phyloP scores from a whole-genome alignment of 202 grass and related monocot species.

The Panicum virgatum region DNA sequence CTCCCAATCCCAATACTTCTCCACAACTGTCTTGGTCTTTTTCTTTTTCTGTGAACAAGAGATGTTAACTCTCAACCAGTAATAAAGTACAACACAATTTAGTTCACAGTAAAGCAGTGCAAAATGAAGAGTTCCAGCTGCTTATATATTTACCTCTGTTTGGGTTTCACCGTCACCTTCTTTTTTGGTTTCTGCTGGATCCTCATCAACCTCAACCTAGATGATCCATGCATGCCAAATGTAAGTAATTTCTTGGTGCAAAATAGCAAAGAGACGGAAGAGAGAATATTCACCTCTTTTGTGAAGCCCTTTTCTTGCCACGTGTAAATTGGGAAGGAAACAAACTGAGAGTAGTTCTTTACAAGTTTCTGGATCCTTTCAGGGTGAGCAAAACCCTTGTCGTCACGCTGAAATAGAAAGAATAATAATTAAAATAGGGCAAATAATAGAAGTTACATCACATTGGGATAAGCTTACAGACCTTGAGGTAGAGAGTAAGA shows the following conservation, averaged over 20 bases:
- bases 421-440: constrained; percentile 2
- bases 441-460: constrained; percentile 1
- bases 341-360: constrained; percentile 98
- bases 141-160: constrained; percentile 59
- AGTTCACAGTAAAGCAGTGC: neutral
- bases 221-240: neutral
- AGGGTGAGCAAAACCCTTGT: constrained; percentile 87
- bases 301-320: constrained; percentile 96
- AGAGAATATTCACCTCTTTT: constrained; percentile 60
- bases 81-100: constrained; percentile 18
- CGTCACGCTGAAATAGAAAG: constrained; percentile 59
- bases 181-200: constrained; percentile 60
- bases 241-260: constrained; percentile 11
- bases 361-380: constrained; percentile 85
- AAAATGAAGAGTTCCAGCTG: neutral
- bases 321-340: constrained; percentile 93
- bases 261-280: neutral
- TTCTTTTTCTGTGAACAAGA: constrained; percentile 67
- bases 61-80: too few species aligned
- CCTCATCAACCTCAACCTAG: constrained; percentile 92
- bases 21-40: constrained; percentile 86
- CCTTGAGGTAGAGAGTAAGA: constrained; percentile 87
- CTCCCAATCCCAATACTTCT: constrained; percentile 99
- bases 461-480: constrained; percentile 35
- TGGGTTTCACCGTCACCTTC: constrained; percentile 58